Percentiles rank a stretch among this genome's conserved stretches.
Evolutionary conservation across 2,329 filamentous ascomycete species (phyloP).

Genomic region (Fusarium sp.): DNA sequence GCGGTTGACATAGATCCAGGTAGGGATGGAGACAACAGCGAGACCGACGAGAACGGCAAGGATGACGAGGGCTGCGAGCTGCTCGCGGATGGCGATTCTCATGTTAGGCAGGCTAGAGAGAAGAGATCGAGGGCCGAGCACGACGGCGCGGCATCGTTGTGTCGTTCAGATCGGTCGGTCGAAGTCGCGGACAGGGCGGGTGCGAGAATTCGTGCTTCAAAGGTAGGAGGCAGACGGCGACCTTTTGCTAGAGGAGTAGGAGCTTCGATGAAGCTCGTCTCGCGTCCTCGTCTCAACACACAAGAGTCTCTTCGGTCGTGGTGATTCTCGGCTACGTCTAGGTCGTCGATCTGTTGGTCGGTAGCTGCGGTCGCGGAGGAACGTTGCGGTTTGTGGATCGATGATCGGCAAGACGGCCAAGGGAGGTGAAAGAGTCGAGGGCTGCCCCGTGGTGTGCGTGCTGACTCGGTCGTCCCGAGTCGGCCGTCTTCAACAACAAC

Average conservation of each 20-base stretch:
- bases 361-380: constrained; percentile 16
- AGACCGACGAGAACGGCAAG: constrained; percentile 80
- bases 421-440: constrained; percentile 35
- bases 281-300: constrained; percentile 2
- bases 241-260: neutral
- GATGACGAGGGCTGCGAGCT: constrained; percentile 85
- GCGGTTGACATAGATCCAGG: constrained; percentile 70
- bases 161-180: constrained; percentile 25
- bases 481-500: constrained; percentile 1
- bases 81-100: constrained; percentile 89
- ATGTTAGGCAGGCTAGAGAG: constrained; percentile 60
- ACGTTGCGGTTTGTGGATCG: constrained; percentile 37
- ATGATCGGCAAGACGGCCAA: constrained; percentile 39
- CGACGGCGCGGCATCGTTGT: constrained; percentile 46
- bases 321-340: neutral
- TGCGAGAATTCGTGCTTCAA: constrained; percentile 14
- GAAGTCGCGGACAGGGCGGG: constrained; percentile 14
- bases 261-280: constrained; percentile 8
- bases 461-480: constrained; percentile 35
- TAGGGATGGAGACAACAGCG: constrained; percentile 83
- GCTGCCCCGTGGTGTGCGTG: constrained; percentile 25
- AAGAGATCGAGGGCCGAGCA: constrained; percentile 30
- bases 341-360: constrained; percentile 8
- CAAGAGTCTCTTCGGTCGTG: constrained; percentile 6
- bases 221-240: neutral